Base-by-base conservation (phyloP, 192 early-diverging fungal genomes). In the Coemansia sp. region DNA sequence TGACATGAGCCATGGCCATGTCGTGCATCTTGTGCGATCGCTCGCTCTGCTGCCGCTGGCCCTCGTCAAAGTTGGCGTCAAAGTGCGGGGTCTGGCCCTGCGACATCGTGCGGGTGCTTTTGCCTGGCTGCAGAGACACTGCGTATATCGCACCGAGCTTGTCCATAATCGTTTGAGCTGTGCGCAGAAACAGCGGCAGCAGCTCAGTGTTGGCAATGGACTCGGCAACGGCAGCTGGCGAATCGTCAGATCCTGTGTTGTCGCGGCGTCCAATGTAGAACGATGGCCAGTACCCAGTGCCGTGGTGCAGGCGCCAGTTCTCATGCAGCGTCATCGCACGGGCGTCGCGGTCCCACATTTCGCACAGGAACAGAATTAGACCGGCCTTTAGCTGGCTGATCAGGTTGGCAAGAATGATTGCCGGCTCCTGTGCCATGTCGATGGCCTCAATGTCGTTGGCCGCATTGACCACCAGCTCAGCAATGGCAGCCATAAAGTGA, bases 381-480 rank as follows among this genome's bases (percentile, higher is more conserved):
- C 88, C 85, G 65, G 82, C 83, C 60, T 91, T 87, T n/a, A 94
- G 72, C 29, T 85, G 79, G 55, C 88, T 87, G 69, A 92, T 88
- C 52, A 91, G 72, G 21, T 86, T 85, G 14, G 85, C 87, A 47
- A 96, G 67, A 3, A 83, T 83, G 41, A 83, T 70, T 62, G 90
- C 86, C 0, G 91, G 86, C 59, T 91, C 89, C 12, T 88, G 85
- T 16, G 87, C 85, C 59, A 96, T 82, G 65, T 89, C 85, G 27
- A 94, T 85, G 8, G 74, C 81, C 62, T 88, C 87, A 49, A 93
- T 85, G 68, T 92, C 92, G 64, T 89, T 90, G 55, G 89, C 89
- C 17, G 89, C 90, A 58, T 89, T 88, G 31, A 84, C 87, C 16
- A 97, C 72, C 43, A 89, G 87, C 27, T 84, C 88, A 51, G 93